A percentile compares a stretch with the other conserved stretches of the same genome.
These are phyloP conservation scores for Tetrapisispora fleetii DNA, from an alignment of 805 yeast genomes.

Conservation along the genomic window DNA sequence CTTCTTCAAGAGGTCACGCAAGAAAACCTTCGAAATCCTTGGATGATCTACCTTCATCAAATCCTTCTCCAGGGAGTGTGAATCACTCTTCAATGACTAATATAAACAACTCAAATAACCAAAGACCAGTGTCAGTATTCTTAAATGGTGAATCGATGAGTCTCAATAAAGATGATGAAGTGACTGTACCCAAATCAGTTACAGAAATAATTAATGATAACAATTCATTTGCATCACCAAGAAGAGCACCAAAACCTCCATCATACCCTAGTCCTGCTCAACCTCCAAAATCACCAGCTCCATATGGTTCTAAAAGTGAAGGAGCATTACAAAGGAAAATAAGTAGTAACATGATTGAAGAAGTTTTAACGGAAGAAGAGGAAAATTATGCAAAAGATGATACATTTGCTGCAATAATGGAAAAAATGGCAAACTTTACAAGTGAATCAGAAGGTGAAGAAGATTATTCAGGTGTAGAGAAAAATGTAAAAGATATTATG, in stretches of 20 bases:
- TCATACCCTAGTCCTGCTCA: slow-evolving; percentile 34
- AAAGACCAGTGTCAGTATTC: slow-evolving; percentile 10
- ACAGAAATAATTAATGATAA: neutral
- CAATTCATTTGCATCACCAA: slow-evolving; percentile 45
- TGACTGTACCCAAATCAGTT: neutral
- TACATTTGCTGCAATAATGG: slow-evolving; percentile 1
- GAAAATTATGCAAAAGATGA: slow-evolving; percentile 1
- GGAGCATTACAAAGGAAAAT: neutral
- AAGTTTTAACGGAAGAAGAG: neutral
- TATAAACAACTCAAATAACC: neutral
- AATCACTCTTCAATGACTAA: neutral
- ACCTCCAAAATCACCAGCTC: slow-evolving; percentile 15
- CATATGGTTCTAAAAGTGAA: neutral
- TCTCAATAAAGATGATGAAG: neutral
- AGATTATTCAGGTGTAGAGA: neutral
- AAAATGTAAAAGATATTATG: neutral
- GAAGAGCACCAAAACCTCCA: slow-evolving; percentile 66
- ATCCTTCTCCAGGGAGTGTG: neutral
- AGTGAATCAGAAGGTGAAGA: neutral
- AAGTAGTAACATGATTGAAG: neutral
- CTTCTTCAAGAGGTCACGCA: slow-evolving; percentile 6
- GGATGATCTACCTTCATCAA: slow-evolving; percentile 2
- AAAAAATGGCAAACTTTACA: neutral
- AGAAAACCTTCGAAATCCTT: slow-evolving; percentile 15
- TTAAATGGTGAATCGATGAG: neutral